Evolutionary conservation across 2,329 filamentous ascomycete genomes (phyloP), one percentile per base, ranked within the genome.

Genomic region (Epichloe bromicola): DNA sequence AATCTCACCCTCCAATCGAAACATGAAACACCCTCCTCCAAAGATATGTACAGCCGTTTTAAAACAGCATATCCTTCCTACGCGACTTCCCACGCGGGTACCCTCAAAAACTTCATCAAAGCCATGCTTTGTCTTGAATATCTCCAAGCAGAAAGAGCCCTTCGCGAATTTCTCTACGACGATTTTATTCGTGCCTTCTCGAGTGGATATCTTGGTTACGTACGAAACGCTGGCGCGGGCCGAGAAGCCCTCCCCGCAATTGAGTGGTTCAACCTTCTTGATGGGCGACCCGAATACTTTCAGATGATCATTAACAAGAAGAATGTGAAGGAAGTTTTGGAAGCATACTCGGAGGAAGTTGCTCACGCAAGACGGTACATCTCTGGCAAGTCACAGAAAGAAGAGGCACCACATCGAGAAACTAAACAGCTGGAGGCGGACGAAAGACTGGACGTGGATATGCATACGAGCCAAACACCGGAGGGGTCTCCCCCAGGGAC

Each of bases 171-270:
- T 49, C 58, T 76, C 0, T 79, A 71, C 53, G 77, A 80, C 55
- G 76, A 79, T 50, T 75, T 78, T 49, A 69, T 80, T 33, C 63
- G 70, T 7, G 59, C 62, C 2, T 78, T 72, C 48, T 63, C 68
- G 2, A 59, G 59, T 1, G 65, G 69, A 1, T 80, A 70, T 54
- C 54, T 68, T 6, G 54, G 58, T 0, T 77, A 78, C 50, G 65
- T 72, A 23, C 50, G 58, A 2, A 56, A 57, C 3, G 51, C 60
- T 1, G 57, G 60, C 5, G 53, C 54, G 3, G 55, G 54, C 2
- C 58, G 59, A 20, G 58, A 63, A 20, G 55, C 65, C 0, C 62
- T 71, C 8, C 61, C 67, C 3, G 69, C 68, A 2, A 59, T 72
- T 3, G 60, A 72, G 26, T 78, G 71, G 67, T 74, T 60, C 57